phyloP scores from a whole-genome alignment of 108 stramenopile genomes.

The Skeletonema menzelii region DNA sequence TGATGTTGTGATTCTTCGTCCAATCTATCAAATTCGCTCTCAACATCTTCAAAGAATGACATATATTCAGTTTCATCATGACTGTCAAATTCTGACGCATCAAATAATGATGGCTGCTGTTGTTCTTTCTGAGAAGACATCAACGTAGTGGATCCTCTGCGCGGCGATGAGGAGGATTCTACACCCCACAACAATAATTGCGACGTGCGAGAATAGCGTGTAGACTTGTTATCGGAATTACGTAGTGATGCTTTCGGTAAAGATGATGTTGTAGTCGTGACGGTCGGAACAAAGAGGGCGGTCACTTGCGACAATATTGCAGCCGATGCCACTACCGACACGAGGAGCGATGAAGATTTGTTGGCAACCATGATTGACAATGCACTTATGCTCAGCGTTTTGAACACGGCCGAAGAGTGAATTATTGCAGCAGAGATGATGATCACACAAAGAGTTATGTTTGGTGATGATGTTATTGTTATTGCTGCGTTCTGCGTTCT shows the following conservation, averaged over 20 bases:
- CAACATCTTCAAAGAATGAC: constrained; percentile 13
- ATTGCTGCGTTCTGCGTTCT: no score
- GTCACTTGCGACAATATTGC: background rate
- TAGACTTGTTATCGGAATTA: background rate
- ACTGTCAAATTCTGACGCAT: background rate
- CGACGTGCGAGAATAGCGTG: background rate
- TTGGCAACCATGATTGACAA: background rate
- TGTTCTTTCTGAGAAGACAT: background rate
- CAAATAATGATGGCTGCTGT: background rate
- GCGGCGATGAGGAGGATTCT: background rate
- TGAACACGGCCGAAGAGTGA: no score
- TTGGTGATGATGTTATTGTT: no score
- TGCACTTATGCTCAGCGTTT: background rate
- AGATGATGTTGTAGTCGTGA: background rate
- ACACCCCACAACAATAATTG: background rate
- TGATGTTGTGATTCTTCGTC: background rate
- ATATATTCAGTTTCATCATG: background rate
- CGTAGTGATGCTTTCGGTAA: background rate
- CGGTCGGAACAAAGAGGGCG: background rate
- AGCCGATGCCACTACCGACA: background rate
- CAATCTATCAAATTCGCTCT: constrained; percentile 16
- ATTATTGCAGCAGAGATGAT: no score
- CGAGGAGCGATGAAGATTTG: background rate
- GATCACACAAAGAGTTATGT: no score
- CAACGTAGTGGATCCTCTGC: background rate